These are phyloP conservation scores for Phytophthora meadii DNA, from an alignment of 352 stramenopile species.

Conservation along the genomic window DNA sequence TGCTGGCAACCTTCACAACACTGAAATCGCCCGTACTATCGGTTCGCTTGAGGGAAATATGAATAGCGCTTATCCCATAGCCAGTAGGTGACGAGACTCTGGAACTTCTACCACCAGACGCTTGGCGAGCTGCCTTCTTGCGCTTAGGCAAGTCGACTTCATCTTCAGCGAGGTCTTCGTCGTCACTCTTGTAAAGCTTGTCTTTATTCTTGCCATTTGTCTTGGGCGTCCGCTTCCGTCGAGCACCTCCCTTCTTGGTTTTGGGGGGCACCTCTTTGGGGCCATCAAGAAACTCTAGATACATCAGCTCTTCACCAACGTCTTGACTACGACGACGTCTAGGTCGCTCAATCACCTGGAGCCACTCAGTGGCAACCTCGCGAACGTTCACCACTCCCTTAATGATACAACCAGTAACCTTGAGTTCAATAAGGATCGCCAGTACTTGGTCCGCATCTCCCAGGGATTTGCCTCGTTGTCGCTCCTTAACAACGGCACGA, in stretches of 20 bases:
- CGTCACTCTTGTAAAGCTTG: constrained; percentile 57
- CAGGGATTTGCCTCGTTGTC: constrained; percentile 83
- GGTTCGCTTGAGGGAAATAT: constrained; percentile 44
- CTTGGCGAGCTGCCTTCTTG: constrained; percentile 48
- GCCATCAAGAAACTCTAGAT: constrained; percentile 85
- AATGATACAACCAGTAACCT: constrained; percentile 82
- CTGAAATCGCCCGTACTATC: constrained; percentile 35
- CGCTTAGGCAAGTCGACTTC: constrained; percentile 35
- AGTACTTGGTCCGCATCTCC: constrained; percentile 87
- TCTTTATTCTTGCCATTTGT: constrained; percentile 41
- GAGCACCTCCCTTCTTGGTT: constrained; percentile 43
- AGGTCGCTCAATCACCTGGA: constrained; percentile 88
- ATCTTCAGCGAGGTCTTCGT: constrained; percentile 60
- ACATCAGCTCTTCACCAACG: constrained; percentile 86
- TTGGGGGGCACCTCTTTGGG: constrained; percentile 55
- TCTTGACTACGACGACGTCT: constrained; percentile 88
- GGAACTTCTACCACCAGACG: constrained; percentile 33
- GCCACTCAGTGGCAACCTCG: constrained; percentile 77
- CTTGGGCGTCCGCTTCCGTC: constrained; percentile 51
- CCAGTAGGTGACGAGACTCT: constrained; percentile 34
- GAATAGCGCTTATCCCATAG: constrained; percentile 42
- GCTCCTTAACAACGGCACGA: constrained; percentile 83
- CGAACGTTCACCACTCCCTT: constrained; percentile 83
- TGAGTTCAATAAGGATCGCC: constrained; percentile 89
- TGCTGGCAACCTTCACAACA: constrained; percentile 52